Percentiles rank a stretch among this genome's conserved stretches.
Evolutionary conservation across 2,329 filamentous ascomycete species (phyloP).

Genomic region (Trichoderma endophyticum): DNA sequence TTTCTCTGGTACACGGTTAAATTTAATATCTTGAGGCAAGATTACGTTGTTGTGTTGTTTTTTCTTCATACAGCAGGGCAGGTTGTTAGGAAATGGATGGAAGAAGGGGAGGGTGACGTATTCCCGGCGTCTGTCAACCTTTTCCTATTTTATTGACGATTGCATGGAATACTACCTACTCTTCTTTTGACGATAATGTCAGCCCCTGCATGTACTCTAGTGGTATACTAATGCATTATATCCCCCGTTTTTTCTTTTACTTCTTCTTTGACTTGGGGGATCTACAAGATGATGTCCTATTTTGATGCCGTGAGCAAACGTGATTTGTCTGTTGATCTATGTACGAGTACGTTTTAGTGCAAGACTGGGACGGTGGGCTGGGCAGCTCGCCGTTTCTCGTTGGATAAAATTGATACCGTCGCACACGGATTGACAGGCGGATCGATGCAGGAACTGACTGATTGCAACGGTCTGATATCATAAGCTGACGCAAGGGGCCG

Average conservation of each 20-base stretch:
- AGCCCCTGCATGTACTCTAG: slow-evolving; percentile 17
- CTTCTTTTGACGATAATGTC: slow-evolving; percentile 16
- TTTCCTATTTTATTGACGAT: slow-evolving; percentile 13
- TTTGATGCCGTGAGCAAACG: background rate
- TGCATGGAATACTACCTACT: slow-evolving; percentile 11
- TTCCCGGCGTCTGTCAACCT: background rate
- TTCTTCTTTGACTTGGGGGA: background rate
- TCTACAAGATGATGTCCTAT: background rate
- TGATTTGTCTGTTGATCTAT: background rate
- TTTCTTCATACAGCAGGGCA: slow-evolving; percentile 13
- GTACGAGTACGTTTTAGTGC: background rate
- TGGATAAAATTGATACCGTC: background rate
- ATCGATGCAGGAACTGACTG: background rate
- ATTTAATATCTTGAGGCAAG: slow-evolving; percentile 16
- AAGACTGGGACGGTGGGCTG: background rate
- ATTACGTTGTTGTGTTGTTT: slow-evolving; percentile 1
- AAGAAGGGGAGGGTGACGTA: background rate
- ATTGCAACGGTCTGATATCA: background rate
- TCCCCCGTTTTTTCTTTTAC: background rate
- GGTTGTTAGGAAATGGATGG: slow-evolving; percentile 3
- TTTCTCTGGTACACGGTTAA: slow-evolving; percentile 8
- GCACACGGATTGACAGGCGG: background rate
- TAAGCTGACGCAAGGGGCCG: background rate
- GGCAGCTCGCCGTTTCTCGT: background rate
- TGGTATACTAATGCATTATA: slow-evolving; percentile 18